Percentiles rank a stretch among this genome's conserved stretches.
Conservation (phyloP, 2,329 filamentous ascomycete species). For the Verticillium dahliae region DNA sequence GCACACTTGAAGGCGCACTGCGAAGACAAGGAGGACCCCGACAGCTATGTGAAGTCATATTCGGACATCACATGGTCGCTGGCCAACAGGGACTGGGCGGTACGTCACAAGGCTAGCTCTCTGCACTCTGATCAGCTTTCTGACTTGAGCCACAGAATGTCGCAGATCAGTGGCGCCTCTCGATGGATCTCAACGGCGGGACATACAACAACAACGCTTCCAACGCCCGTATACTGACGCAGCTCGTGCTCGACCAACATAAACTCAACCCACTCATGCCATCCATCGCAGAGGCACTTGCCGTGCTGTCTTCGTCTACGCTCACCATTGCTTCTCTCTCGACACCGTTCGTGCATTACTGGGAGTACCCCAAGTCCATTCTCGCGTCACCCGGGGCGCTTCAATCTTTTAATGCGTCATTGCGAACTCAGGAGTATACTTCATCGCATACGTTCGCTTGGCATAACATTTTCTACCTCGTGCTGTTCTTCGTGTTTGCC, state of each 20-base stretch:
- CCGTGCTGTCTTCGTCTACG: slow-evolving; percentile 62
- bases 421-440: slow-evolving; percentile 63
- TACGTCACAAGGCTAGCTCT: slow-evolving; percentile 4
- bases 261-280: slow-evolving; percentile 47
- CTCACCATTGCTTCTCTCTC: slow-evolving; percentile 53
- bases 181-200: slow-evolving; percentile 52
- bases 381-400: slow-evolving; percentile 36
- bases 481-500: slow-evolving; percentile 59
- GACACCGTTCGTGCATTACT: slow-evolving; percentile 54
- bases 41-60: slow-evolving; percentile 47
- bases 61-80: slow-evolving; percentile 20
- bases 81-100: slow-evolving; percentile 43
- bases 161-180: slow-evolving; percentile 44
- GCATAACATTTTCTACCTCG: slow-evolving; percentile 60
- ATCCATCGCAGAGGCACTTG: slow-evolving; percentile 66
- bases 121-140: background rate
- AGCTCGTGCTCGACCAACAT: slow-evolving; percentile 37
- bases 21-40: slow-evolving; percentile 42
- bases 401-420: slow-evolving; percentile 56
- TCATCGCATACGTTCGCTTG: slow-evolving; percentile 55
- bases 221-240: slow-evolving; percentile 51
- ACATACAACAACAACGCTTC: slow-evolving; percentile 48
- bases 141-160: slow-evolving; percentile 28
- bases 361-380: slow-evolving; percentile 33
- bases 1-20: slow-evolving; percentile 56